phyloP scores from a whole-genome alignment of 768 basidiomycete genomes.

The Termitomyces sp. region DNA sequence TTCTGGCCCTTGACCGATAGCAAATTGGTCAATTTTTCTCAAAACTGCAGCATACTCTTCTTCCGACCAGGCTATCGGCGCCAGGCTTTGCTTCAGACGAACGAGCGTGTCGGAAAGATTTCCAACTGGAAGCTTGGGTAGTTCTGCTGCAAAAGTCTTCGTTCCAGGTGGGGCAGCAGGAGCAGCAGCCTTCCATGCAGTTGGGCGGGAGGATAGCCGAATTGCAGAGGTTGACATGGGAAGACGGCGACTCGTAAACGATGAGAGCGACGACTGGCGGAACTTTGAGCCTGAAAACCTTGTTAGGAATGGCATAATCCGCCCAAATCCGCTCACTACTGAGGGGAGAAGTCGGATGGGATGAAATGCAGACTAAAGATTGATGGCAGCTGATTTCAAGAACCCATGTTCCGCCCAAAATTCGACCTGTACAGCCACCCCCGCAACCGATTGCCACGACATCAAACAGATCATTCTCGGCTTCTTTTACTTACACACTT shows the following conservation, averaged over 20 bases:
- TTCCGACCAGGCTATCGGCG: conserved; percentile 64
- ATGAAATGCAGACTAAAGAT: not conserved
- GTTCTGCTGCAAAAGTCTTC: conserved; percentile 53
- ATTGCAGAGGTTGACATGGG: conserved; percentile 17
- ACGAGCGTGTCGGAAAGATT: conserved; percentile 57
- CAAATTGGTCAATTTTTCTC: conserved; percentile 67
- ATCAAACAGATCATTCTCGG: too few species aligned
- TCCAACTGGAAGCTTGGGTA: conserved; percentile 76
- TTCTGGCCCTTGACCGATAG: conserved; percentile 34
- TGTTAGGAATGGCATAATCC: conserved; percentile 5
- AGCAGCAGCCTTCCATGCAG: conserved; percentile 68
- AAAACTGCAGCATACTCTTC: conserved; percentile 50
- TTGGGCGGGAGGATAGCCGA: conserved; percentile 29
- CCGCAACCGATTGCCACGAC: not conserved
- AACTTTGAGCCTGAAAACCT: conserved; percentile 4
- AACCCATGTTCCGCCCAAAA: conserved; percentile 9
- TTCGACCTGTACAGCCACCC: not conserved
- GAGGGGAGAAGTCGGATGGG: not conserved
- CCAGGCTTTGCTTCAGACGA: conserved; percentile 63
- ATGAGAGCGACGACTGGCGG: not conserved
- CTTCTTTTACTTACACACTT: too few species aligned
- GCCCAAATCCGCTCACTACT: not conserved
- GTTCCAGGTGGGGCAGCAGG: conserved; percentile 48
- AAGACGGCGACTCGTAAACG: conserved; percentile 1
- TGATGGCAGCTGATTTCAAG: conserved; percentile 8